phyloP scores from a whole-genome alignment of 2,329 filamentous ascomycete genomes.

The Cladophialophora bantiana region DNA sequence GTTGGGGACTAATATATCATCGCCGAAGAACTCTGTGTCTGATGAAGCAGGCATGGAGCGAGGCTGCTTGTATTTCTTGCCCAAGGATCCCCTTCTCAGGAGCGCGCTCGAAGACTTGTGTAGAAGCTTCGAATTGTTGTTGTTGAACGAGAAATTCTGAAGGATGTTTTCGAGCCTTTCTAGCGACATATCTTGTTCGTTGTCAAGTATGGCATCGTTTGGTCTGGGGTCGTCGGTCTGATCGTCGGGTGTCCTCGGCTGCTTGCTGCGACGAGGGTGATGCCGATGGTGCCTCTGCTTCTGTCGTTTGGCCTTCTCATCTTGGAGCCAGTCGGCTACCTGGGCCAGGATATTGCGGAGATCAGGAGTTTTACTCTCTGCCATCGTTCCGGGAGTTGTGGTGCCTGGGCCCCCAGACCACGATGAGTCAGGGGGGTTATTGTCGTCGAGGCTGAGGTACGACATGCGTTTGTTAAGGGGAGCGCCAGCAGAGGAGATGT shows the following conservation, averaged over 20 bases:
- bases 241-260: slow-evolving; percentile 43
- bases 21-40: slow-evolving; percentile 78
- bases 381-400: slow-evolving; percentile 22
- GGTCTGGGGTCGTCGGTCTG: slow-evolving; percentile 17
- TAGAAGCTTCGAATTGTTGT: slow-evolving; percentile 46
- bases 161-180: slow-evolving; percentile 80
- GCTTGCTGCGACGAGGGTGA: slow-evolving; percentile 49
- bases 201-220: slow-evolving; percentile 14
- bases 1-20: slow-evolving; percentile 83
- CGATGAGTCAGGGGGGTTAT: slow-evolving; percentile 5
- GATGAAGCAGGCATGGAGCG: slow-evolving; percentile 67
- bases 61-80: slow-evolving; percentile 49
- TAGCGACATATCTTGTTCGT: slow-evolving; percentile 63
- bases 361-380: slow-evolving; percentile 35
- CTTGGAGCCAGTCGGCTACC: slow-evolving; percentile 81
- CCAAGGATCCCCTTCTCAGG: slow-evolving; percentile 51
- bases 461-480: slow-evolving; percentile 33
- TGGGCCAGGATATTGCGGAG: slow-evolving; percentile 66
- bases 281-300: slow-evolving; percentile 58
- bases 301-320: slow-evolving; percentile 74
- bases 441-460: slow-evolving; percentile 33
- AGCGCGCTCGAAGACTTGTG: slow-evolving; percentile 42
- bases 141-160: slow-evolving; percentile 44
- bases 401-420: slow-evolving; percentile 2
- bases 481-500: slow-evolving; percentile 5